Base-by-base conservation (phyloP, 179 eudicot genomes). In the Nepenthes alata region DNA sequence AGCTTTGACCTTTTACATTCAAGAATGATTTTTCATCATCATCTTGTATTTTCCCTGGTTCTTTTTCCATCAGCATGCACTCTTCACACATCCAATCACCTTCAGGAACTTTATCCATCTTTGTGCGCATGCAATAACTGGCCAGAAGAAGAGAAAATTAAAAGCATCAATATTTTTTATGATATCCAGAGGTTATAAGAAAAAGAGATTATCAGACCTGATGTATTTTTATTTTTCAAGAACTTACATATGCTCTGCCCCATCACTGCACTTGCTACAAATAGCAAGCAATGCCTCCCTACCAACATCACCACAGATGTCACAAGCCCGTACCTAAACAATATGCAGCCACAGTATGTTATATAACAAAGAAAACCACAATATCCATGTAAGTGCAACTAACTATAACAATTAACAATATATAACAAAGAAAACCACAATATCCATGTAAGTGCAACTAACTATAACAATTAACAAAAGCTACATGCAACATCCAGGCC, bases 211-310 rank as follows among this genome's bases (percentile, higher is more conserved):
- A 35, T 37, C 5, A 64, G 53, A 55, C 49, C 35, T 3, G 39
- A 5, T 53, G 36, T 2, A 34, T 0, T 44, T 7, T 10, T 25
- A 25, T 11, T 10, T 55, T 9, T 47, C 35, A n/a, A 63, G 12
- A 49, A 60, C 80, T 67, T 70, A 79, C 83, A 67, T 79, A 67
- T 79, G 83, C 71, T 79, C 83, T 6, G 83, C 80, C 13, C 83
- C 80, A 58, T 79, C 83, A 61, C 56, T 55, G 73, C 83, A 79
- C 66, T 37, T 70, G 77, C 78, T 72, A 73, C 83, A 79, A 71
- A 75, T 63, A 57, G 73, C 77, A 53, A 79, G 80, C 61, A 70
- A 65, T 36, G 68, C 75, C 59, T 75, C 80, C 55, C 80, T 72
- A 52, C 83, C 83, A 60, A 69, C 71, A 66, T 79, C 83, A 58